A percentile compares a stretch with the other conserved stretches of the same genome.
phyloP scores from a whole-genome alignment of 2,329 filamentous ascomycete genomes.

The Aureobasidium musti region DNA sequence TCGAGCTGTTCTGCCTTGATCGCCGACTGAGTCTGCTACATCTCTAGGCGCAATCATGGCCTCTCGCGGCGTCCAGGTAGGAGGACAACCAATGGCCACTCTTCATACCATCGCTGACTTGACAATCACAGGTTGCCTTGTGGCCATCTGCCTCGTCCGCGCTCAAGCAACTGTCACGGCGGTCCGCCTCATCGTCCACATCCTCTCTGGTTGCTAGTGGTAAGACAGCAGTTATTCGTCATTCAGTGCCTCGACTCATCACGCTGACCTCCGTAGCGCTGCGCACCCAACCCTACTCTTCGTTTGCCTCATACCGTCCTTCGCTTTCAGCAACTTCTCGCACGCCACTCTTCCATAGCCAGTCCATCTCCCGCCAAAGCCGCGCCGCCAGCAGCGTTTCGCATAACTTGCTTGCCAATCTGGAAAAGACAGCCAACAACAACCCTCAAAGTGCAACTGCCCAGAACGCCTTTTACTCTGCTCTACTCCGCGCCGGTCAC shows the following conservation, averaged over 20 bases:
- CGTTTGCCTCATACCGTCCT: conserved; percentile 6
- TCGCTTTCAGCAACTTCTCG: neutral
- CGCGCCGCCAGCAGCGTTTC: conserved; percentile 46
- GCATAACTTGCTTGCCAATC: conserved; percentile 69
- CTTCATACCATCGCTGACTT: neutral
- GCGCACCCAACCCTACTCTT: conserved; percentile 10
- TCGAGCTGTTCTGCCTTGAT: neutral
- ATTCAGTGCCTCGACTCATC: neutral
- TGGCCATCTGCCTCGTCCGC: conserved; percentile 26
- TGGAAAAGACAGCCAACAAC: conserved; percentile 90
- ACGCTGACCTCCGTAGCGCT: conserved; percentile 1
- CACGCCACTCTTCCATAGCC: conserved; percentile 35
- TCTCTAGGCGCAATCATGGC: conserved; percentile 24
- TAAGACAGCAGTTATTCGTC: neutral
- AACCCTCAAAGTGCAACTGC: conserved; percentile 84
- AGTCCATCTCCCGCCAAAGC: conserved; percentile 35
- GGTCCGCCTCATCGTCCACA: conserved; percentile 1
- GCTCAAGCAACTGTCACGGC: conserved; percentile 22
- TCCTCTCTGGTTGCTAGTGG: conserved; percentile 4
- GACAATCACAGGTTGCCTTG: neutral
- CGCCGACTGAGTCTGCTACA: neutral
- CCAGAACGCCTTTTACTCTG: conserved; percentile 92
- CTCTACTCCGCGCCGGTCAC: conserved; percentile 88
- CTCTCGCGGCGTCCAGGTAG: conserved; percentile 26
- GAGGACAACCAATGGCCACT: neutral